Evolutionary conservation across 148 eudicot species (phyloP), one percentile per base, ranked within the genome.

Genomic region (Camellia sinensis): DNA sequence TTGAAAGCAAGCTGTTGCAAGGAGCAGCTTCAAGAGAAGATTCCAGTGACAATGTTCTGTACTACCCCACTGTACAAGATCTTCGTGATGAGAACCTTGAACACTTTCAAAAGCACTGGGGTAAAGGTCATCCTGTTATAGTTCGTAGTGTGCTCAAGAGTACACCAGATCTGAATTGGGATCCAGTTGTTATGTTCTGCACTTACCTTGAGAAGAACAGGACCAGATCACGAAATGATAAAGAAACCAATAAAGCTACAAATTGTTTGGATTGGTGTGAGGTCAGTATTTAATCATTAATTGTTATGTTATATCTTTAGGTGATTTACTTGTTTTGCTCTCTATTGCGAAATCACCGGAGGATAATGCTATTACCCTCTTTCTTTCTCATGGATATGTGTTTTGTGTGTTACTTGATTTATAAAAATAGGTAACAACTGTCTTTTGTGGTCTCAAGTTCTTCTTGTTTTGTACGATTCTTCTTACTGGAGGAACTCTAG

Each of bases 51-150:
- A 93, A 92, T 79, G 82, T 87, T 69, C 83, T 95, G 17, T 93
- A 86, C 66, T 82, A 87, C 83, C 96, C 95, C 2, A 80, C 85
- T 78, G 73, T 76, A 40, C 77, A 85, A 64, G 91, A 88, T 83
- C 88, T 90, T 78, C 83, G 76, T 73, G 85, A 83, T 54, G 83
- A 81, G 72, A 81, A 80, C 61, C 84, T 94, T 77, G 83, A 76
- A 67, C 98, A 93, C 83, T 96, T 96, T 82, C 98, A 89, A 88
- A 87, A 81, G 73, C 99, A 94, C 81, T 96, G 98, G 99, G 84
- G 82, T 67, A 89, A 82, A 73, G 95, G 94, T 80, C 98, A 96
- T 68, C 99, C 99, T 44, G 90, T 96, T 76, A 88, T 90, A 79
- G 84, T 96, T 80, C 93, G 89, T 69, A 82, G 84, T 81, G 88